A percentile compares a stretch with the other conserved stretches of the same genome.
phyloP scores from a whole-genome alignment of 768 basidiomycete genomes.

The Cyclocybe cylindracea region DNA sequence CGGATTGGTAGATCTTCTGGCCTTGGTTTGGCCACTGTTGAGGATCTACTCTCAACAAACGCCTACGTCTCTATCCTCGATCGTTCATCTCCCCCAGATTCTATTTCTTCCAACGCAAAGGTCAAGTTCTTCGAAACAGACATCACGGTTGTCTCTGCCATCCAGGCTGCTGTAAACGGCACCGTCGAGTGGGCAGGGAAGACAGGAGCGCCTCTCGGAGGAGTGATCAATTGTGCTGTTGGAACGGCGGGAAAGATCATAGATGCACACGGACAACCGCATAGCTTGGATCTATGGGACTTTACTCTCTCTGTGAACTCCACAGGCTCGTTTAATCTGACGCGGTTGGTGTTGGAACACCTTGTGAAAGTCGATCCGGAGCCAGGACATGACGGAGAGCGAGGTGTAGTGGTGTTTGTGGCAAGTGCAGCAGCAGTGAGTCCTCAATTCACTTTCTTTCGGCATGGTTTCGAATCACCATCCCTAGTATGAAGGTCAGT shows the following conservation, averaged over 20 bases:
- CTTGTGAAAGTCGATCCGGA: constrained; percentile 49
- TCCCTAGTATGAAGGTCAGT: too few species aligned
- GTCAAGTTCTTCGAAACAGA: constrained; percentile 44
- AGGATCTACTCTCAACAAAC: constrained; percentile 40
- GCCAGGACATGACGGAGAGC: constrained; percentile 48
- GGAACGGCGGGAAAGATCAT: constrained; percentile 49
- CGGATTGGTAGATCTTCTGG: constrained; percentile 48
- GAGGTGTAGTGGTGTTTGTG: constrained; percentile 60
- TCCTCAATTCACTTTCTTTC: too few species aligned
- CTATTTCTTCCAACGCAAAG: constrained; percentile 19
- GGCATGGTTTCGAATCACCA: too few species aligned
- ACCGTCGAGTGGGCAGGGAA: constrained; percentile 41
- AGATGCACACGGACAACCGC: constrained; percentile 44
- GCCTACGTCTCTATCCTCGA: constrained; percentile 58
- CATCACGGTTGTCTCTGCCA: constrained; percentile 36
- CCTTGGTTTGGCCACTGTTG: constrained; percentile 54
- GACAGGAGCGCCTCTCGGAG: constrained; percentile 50
- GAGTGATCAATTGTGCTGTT: constrained; percentile 59
- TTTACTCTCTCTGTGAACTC: constrained; percentile 55
- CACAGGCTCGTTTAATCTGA: constrained; percentile 60
- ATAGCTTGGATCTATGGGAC: constrained; percentile 53
- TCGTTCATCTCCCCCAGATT: constrained; percentile 36
- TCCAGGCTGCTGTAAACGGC: constrained; percentile 37
- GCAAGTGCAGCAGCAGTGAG: constrained; percentile 56
- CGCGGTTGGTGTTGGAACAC: constrained; percentile 51